A percentile compares a stretch with the other conserved stretches of the same genome.
phyloP scores from a whole-genome alignment of 2,329 filamentous ascomycete species.

The Cladosporium halotolerans region DNA sequence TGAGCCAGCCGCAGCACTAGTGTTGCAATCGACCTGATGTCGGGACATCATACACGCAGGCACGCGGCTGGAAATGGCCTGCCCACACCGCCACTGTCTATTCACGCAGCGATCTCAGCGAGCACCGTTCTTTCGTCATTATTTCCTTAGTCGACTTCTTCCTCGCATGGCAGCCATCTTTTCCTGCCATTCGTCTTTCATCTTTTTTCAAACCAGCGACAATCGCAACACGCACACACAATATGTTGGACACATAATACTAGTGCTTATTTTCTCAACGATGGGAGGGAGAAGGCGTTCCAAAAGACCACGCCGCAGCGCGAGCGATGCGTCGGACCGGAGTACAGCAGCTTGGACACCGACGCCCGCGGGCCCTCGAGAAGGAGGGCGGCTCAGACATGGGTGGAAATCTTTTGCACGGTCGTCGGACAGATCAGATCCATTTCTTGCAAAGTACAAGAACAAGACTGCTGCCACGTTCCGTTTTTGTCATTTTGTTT shows the following conservation, averaged over 20 bases:
- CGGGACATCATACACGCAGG: neutral
- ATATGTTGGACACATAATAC: conserved; percentile 13
- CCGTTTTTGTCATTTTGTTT: neutral
- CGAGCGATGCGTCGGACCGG: conserved; percentile 6
- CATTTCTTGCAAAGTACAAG: neutral
- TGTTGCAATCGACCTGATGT: conserved; percentile 5
- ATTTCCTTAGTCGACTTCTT: conserved; percentile 1
- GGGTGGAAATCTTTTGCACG: neutral
- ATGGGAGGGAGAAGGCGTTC: neutral
- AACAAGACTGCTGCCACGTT: neutral
- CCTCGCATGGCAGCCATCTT: neutral
- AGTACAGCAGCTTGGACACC: neutral
- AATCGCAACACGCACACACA: conserved; percentile 4
- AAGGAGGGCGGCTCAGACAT: neutral
- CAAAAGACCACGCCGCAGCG: conserved; percentile 7
- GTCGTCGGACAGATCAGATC: neutral
- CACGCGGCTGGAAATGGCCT: neutral
- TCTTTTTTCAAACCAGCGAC: conserved; percentile 5
- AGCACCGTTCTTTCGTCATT: conserved; percentile 8
- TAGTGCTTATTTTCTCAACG: conserved; percentile 12
- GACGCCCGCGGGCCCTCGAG: conserved; percentile 4
- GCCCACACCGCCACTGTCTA: conserved; percentile 1
- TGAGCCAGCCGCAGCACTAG: conserved; percentile 22
- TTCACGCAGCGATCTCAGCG: conserved; percentile 5
- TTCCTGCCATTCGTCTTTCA: neutral